Percentiles rank a stretch among this genome's conserved stretches.
These are phyloP conservation scores for Pseudoperonospora humuli DNA, from an alignment of 352 stramenopile genomes.

Conservation along the genomic window DNA sequence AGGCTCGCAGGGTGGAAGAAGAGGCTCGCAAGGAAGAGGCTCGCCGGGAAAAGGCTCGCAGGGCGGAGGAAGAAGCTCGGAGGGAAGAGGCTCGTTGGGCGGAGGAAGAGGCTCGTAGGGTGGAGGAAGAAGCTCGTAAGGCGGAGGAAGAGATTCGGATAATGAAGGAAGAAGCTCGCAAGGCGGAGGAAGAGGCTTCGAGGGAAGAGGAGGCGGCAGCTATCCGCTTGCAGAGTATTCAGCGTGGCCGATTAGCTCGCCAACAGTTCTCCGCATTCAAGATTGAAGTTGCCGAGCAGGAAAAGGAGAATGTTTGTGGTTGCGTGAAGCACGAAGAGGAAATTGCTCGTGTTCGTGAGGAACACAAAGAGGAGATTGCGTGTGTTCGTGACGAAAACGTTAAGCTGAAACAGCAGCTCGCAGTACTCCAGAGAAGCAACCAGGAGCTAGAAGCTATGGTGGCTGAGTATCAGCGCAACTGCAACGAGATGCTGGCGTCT, in stretches of 20 bases:
- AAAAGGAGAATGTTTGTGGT: constrained; percentile 25
- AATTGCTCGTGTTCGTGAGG: constrained; percentile 7
- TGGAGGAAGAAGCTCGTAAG: constrained; percentile 8
- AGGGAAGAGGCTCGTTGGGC: constrained; percentile 14
- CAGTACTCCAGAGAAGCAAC: constrained; percentile 51
- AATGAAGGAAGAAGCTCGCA: constrained; percentile 13
- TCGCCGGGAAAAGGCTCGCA: constrained; percentile 13
- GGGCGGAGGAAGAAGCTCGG: constrained; percentile 7
- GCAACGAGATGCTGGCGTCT: constrained; percentile 47
- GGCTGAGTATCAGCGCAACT: constrained; percentile 45
- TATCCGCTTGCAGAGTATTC: constrained; percentile 31
- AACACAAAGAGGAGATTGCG: constrained; percentile 30
- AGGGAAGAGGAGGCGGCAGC: constrained; percentile 17
- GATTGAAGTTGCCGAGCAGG: constrained; percentile 30
- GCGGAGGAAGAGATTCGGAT: constrained; percentile 12
- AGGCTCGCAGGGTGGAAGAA: constrained; percentile 7
- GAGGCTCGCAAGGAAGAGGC: constrained; percentile 11
- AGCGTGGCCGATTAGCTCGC: constrained; percentile 36
- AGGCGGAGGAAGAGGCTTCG: constrained; percentile 7
- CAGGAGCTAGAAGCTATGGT: constrained; percentile 50
- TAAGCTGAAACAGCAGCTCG: constrained; percentile 44
- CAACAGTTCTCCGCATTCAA: constrained; percentile 49
- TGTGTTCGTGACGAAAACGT: constrained; percentile 47
- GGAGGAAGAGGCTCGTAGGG: background rate
- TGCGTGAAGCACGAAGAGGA: constrained; percentile 25